Evolutionary conservation across 2,329 filamentous ascomycete genomes (phyloP).

Genomic region (Aspergillus jensenii): DNA sequence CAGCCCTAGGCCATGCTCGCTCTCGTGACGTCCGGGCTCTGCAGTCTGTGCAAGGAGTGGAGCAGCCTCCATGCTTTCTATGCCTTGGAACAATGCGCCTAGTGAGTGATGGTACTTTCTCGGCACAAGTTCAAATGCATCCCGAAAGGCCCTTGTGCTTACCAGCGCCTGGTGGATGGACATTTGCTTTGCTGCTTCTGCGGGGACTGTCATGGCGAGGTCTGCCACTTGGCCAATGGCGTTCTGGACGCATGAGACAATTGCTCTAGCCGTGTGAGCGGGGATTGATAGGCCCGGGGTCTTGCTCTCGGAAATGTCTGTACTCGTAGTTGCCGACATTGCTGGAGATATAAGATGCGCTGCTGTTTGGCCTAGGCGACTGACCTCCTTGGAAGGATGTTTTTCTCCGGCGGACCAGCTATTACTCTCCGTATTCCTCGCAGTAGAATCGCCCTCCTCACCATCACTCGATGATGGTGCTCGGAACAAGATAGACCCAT

Average conservation of each 20-base stretch:
- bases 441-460: neutral
- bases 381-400: neutral
- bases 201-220: neutral
- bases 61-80: neutral
- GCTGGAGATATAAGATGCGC: neutral
- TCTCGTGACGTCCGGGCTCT: neutral
- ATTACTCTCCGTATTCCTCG: neutral
- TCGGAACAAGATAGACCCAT: neutral
- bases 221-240: neutral
- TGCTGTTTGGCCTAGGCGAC: neutral
- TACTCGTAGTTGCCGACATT: neutral
- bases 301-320: neutral
- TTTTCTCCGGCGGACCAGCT: neutral
- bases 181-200: neutral
- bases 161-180: neutral
- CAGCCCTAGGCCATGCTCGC: neutral
- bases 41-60: neutral
- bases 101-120: neutral
- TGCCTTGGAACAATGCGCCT: neutral
- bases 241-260: neutral
- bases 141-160: neutral
- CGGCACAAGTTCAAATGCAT: neutral
- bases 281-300: neutral
- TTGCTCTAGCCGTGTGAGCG: neutral
- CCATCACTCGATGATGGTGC: neutral